phyloP scores from a whole-genome alignment of 371 early-diverging fungal genomes.

The Mucor saturninus region DNA sequence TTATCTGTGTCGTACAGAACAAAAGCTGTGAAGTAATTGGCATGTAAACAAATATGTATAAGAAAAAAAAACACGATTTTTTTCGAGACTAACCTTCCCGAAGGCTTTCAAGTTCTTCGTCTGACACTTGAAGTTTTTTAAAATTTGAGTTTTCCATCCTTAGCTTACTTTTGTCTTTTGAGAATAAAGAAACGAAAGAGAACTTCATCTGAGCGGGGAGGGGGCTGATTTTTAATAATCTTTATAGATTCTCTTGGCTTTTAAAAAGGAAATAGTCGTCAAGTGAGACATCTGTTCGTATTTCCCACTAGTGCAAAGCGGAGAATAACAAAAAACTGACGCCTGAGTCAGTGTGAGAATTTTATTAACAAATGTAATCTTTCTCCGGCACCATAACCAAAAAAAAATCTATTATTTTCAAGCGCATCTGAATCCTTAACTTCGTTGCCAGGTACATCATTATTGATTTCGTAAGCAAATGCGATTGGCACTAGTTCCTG shows the following conservation, averaged over 20 bases:
- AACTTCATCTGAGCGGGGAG: slow-evolving; percentile 6
- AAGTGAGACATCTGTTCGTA: background rate
- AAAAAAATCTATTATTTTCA: too few species aligned
- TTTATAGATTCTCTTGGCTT: background rate
- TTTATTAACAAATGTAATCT: too few species aligned
- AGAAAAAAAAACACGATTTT: background rate
- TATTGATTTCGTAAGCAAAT: too few species aligned
- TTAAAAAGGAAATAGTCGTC: background rate
- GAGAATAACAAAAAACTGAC: background rate
- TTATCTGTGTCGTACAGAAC: slow-evolving; percentile 31
- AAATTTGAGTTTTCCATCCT: background rate
- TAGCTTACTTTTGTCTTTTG: background rate
- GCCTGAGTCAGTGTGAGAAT: too few species aligned
- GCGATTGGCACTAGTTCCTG: too few species aligned
- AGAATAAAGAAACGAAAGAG: slow-evolving; percentile 12
- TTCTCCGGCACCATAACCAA: too few species aligned
- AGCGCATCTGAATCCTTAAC: too few species aligned
- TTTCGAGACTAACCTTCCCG: slow-evolving; percentile 22
- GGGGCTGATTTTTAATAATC: background rate
- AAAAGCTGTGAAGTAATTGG: slow-evolving; percentile 20
- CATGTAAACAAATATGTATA: slow-evolving; percentile 1
- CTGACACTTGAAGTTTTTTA: slow-evolving; percentile 8
- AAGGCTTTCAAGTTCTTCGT: slow-evolving; percentile 31
- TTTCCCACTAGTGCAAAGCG: background rate
- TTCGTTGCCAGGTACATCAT: too few species aligned